Evolutionary conservation across 192 early-diverging fungal species (phyloP), one percentile per base, ranked within the genome.

Genomic region (Allomyces macrogynus): DNA sequence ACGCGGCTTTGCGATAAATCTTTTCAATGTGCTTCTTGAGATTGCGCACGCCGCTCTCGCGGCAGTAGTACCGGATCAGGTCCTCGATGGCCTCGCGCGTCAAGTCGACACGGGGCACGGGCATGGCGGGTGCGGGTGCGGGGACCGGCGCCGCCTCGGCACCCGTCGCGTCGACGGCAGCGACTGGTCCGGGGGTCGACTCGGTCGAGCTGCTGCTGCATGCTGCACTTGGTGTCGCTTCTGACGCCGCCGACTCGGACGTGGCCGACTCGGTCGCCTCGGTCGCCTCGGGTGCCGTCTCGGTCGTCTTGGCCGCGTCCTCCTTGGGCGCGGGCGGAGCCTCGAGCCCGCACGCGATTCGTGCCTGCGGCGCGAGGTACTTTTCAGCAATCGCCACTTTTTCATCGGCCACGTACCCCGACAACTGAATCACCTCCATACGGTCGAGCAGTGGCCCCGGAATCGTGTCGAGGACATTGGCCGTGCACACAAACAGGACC

Each of bases 11-110:
- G 61, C 96, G 84, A 80, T 86, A 99, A 24, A 99, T 84, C 78
- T 99, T 99, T 64, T 99, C 96, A 42, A 99, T 90, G 60, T 97
- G 93, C 75, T 99, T 97, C 76, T 99, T 99, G 63, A 99, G 75
- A 68, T 93, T 95, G 63, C 96, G 83, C 43, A 99, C 96, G 26
- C 96, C 96, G 70, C 88, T 92, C 76, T 99, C 96, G 62, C 96
- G 84, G 66, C 93, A 96, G 72, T 97, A 99, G 68, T 77, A 82
- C 68, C 86, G 80, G 67, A 99, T 93, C 64, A 99, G 76, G 4
- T 73, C 70, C 44, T 92, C 87, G 42, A 99, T 83, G 1, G 93
- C 93, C 20, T 80, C 84, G 26, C 84, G 72, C 1, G 80, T 78
- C 24, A 96, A 72, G 22, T 72, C 70, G 1, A 96, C 84, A 42